These are phyloP conservation scores for Fusarium domesticum DNA, from an alignment of 2,329 filamentous ascomycete genomes.

Conservation along the genomic window DNA sequence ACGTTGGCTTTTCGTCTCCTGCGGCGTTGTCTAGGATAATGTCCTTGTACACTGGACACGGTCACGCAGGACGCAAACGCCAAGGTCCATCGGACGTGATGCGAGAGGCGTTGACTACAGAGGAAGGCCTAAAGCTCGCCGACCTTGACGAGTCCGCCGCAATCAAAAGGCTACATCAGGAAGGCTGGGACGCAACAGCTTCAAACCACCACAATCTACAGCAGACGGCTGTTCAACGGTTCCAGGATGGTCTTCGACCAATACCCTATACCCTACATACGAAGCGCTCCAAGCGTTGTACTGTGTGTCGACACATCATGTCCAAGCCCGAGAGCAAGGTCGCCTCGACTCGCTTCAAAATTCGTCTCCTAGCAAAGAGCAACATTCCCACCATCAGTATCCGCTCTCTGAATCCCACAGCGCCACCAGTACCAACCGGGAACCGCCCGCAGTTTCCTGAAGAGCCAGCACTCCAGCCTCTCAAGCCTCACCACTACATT, in stretches of 20 bases:
- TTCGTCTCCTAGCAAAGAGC: slow-evolving; percentile 81
- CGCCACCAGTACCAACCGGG: slow-evolving; percentile 35
- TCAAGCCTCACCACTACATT: slow-evolving; percentile 71
- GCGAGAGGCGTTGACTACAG: slow-evolving; percentile 69
- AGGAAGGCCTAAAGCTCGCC: slow-evolving; percentile 69
- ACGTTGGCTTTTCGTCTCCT: slow-evolving; percentile 65
- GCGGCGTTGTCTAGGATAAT: slow-evolving; percentile 84
- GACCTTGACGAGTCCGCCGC: slow-evolving; percentile 59
- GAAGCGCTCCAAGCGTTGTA: slow-evolving; percentile 91
- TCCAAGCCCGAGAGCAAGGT: slow-evolving; percentile 92
- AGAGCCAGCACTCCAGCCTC: slow-evolving; percentile 48
- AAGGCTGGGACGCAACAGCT: slow-evolving; percentile 63
- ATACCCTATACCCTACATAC: slow-evolving; percentile 80
- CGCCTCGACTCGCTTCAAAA: slow-evolving; percentile 83
- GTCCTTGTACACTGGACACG: slow-evolving; percentile 76
- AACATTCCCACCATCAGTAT: slow-evolving; percentile 84
- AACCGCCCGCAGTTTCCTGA: slow-evolving; percentile 32
- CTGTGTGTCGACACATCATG: slow-evolving; percentile 89
- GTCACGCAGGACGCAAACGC: slow-evolving; percentile 59
- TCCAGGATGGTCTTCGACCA: slow-evolving; percentile 73
- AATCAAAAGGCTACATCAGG: slow-evolving; percentile 56
- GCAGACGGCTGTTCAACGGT: slow-evolving; percentile 56
- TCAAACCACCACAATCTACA: slow-evolving; percentile 47
- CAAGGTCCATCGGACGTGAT: slow-evolving; percentile 69
- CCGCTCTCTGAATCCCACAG: slow-evolving; percentile 53